Base-by-base conservation (phyloP, 805 yeast species). In the Hemisphaericaspora nanyangensis region DNA sequence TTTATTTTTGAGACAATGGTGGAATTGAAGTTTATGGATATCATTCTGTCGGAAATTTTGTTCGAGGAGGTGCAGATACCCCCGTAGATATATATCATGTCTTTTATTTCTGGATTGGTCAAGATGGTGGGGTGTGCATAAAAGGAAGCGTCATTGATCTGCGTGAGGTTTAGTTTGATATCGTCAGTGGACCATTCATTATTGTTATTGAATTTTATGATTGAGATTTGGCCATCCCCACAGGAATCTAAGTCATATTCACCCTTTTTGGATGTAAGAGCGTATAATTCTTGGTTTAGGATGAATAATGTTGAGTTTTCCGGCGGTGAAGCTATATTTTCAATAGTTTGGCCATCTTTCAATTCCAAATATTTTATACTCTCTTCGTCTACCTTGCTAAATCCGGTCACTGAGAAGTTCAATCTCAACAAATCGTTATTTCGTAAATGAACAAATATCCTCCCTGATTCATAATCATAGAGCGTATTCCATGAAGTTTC, bases 51-150 rank as follows among this genome's bases (percentile, higher is more conserved):
- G 1, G 77, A 58, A 1, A 72, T 59, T 0, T 48, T 37, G 3
- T 55, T 53, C 8, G 44, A 45, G 1, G 38, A 13, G 5, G 40
- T 42, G 22, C 70, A 60, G 3, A 40, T 29, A 0, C 86, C 86
- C 2, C 85, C 84, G 49, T 74, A 80, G 0, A 79, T 65, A 50
- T 74, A 80, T 0, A 79, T 49, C 2, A 70, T 59, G 13, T 60
- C 54, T 6, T 61, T 48, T 7, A 48, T 49, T 12, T 61, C 58
- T 11, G 59, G 58, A 13, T 70, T 65, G 3, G 75, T 58, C 38
- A 80, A 52, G 37, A 75, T 63, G 0, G 76, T 56, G 1, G 80
- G 54, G 6, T 55, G 58, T 7, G 52, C 47, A 34, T 65, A 67
- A 39, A 44, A 66, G 2, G 60, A 51, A 2, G 49, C 46, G 40